Base-by-base conservation (phyloP, 2,329 filamentous ascomycete species). In the Ophiostoma himal-ulmi region DNA sequence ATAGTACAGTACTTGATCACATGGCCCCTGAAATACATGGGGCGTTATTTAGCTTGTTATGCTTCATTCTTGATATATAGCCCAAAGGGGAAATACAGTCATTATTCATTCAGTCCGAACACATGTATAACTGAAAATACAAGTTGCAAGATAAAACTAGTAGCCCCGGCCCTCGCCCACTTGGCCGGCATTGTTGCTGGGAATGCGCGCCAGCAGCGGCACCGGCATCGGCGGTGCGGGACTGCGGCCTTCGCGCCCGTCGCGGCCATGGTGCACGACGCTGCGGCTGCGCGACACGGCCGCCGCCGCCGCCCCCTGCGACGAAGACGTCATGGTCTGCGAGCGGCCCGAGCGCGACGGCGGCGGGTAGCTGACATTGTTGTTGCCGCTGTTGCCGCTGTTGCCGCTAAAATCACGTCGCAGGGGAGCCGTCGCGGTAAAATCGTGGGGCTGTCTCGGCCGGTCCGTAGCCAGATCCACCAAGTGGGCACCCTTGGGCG, bases 381-480 rank as follows among this genome's bases (percentile, higher is more conserved):
- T 11, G 67, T 4, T 14, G 57, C n/a, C 14, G 30, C 30, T 30
- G 34, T 10, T 3, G 66, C 20, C 13, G 30, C 4, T 30, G 30
- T 30, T 30, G 30, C 20, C 13, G 5, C 34, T n/a, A 6, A 20
- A 41, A 11, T 67, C 65, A 7, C 65, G 39, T 22, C 65, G 62
- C 36, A 65, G 20, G 1, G 62, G 62, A n/a, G n/a, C 6, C 30
- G 30, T 30, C 3, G 30, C 30, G 5, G 36, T 36, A 39, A 39
- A 22, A 8, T 39, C 62, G 8, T 39, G 14, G 34, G 34, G 34
- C 36, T 67, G 36, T 11, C 26, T 22, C 36, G 65, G 65, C n/a
- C 70, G 68, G 75, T 10, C 79, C 75, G 69, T 80, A 13, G 82
- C 83, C 68, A 82, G 80, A 68, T 84, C 82, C 66, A 86, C 82